Evolutionary conservation across 2,329 filamentous ascomycete species (phyloP), one percentile per base, ranked within the genome.

Genomic region (Penicillium sp.): DNA sequence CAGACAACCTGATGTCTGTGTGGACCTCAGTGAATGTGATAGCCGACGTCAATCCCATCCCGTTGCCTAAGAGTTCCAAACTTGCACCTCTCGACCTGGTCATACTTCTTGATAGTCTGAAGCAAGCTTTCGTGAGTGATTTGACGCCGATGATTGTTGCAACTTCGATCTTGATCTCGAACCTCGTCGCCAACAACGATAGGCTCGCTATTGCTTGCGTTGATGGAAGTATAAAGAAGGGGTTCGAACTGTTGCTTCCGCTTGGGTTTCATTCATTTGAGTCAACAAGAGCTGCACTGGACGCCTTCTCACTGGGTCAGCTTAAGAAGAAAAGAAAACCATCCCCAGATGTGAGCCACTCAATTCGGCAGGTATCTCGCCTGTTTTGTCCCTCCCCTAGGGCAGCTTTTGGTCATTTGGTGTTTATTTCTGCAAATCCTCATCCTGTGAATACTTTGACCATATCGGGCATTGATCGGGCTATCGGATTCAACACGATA

Each of bases 81-180:
- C 53, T 57, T 49, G 55, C 66, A n/a, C 66, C 68, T 7, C 62
- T 75, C 31, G 70, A 74, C 46, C 59, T 71, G n/a, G 61, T 70
- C 38, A 65, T 75, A 36, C 49, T 75, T 9, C 59, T 75, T 32
- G 70, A 75, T 50, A 68, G 63, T 36, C 54, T 67, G 72, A 45
- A 50, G 51, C 55, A 58, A 39, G 44, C 59, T 22, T 53, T 63
- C 3, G 52, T 59, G 14, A 50, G 52, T 24, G 39, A 57, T 18
- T 38, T 70, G 21, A 60, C 59, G 14, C 60, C 67, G 16, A 58
- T 62, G 14, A 60, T 58, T 32, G 45, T 62, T 7, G 63, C 57
- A 13, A 62, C 63, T 13, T 64, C 57, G 13, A 55, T 61, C 16
- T 22, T 71, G n/a, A 56, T 61, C 18, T 66, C 66, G 6, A 58